Percentiles rank a stretch among this genome's conserved stretches.
Evolutionary conservation across 1,139 yeast genomes (phyloP).

Genomic region (Scheffersomyces quercinus): DNA sequence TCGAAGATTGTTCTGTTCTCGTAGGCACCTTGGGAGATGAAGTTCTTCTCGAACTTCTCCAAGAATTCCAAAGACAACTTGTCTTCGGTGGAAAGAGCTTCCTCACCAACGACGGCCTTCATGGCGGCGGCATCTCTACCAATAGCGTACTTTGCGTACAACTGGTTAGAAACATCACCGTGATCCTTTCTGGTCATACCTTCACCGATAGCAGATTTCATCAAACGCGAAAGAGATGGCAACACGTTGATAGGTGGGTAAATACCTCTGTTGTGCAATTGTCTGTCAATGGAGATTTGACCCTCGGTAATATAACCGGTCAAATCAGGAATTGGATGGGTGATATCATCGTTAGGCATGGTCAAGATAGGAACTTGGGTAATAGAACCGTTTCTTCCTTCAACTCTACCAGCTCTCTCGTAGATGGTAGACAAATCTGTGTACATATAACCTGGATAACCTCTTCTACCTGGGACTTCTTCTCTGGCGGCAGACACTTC

Average conservation of each 20-base stretch:
- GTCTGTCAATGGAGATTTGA: slow-evolving; percentile 96
- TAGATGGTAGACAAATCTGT: slow-evolving; percentile 98
- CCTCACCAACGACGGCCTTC: slow-evolving; percentile 99
- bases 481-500: slow-evolving; percentile 99
- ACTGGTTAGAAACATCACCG: slow-evolving; percentile 98
- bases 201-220: slow-evolving; percentile 99
- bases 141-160: slow-evolving; percentile 98
- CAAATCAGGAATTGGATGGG: slow-evolving; percentile 99
- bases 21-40: slow-evolving; percentile 93
- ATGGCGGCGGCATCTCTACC: slow-evolving; percentile 99
- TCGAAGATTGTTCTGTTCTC: slow-evolving; percentile 94
- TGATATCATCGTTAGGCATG: slow-evolving; percentile 99
- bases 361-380: slow-evolving; percentile 98
- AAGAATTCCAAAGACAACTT: slow-evolving; percentile 94
- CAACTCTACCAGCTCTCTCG: slow-evolving; percentile 99
- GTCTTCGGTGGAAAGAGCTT: slow-evolving; percentile 96
- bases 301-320: slow-evolving; percentile 99
- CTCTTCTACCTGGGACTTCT: slow-evolving; percentile 99
- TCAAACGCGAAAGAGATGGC: slow-evolving; percentile 95
- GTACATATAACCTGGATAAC: slow-evolving; percentile 99
- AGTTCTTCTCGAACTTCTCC: slow-evolving; percentile 95
- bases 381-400: slow-evolving; percentile 98
- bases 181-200: slow-evolving; percentile 99
- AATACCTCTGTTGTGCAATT: slow-evolving; percentile 90
- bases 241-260: slow-evolving; percentile 98